Evolutionary conservation across 306 rosid species (phyloP).

Genomic region (Pyrus bretschneideri): DNA sequence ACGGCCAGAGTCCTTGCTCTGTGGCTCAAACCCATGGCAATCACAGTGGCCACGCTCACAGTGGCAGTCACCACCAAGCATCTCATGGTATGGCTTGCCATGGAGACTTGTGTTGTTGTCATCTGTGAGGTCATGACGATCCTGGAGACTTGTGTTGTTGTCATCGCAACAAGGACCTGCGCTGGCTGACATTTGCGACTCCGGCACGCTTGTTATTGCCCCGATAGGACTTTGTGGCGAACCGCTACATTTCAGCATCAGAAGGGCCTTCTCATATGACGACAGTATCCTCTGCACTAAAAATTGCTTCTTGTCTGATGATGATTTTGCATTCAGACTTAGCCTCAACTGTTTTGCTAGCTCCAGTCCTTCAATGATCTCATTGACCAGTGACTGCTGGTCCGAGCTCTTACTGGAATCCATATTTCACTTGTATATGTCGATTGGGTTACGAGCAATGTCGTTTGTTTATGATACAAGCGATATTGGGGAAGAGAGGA

Average conservation of each 20-base stretch:
- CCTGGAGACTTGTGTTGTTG: constrained; percentile 26
- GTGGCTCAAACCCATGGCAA: no score
- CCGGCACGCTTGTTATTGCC: constrained; percentile 19
- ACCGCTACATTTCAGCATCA: constrained; percentile 44
- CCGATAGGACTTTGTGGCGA: constrained; percentile 9
- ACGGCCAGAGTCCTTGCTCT: no score
- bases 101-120: no score
- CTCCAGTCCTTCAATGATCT: constrained; percentile 69
- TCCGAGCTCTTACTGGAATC: constrained; percentile 41
- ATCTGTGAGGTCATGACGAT: constrained; percentile 37
- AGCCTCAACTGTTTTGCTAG: constrained; percentile 52
- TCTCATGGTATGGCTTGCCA: no score
- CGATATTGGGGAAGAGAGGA: not conserved
- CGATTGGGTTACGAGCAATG: not conserved
- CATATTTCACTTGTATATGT: constrained; percentile 30
- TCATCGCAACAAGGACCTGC: constrained; percentile 54
- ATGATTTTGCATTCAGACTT: constrained; percentile 27
- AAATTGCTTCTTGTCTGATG: constrained; percentile 34
- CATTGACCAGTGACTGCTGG: constrained; percentile 42
- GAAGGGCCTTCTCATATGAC: constrained; percentile 65
- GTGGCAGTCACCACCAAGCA: no score
- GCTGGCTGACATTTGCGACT: constrained; percentile 43
- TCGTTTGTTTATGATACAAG: not conserved
- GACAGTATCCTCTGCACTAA: constrained; percentile 51
- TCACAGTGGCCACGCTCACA: no score